A percentile compares a stretch with the other conserved stretches of the same genome.
phyloP scores from a whole-genome alignment of 139 green algal species.

The Chlamydomonas applanata region DNA sequence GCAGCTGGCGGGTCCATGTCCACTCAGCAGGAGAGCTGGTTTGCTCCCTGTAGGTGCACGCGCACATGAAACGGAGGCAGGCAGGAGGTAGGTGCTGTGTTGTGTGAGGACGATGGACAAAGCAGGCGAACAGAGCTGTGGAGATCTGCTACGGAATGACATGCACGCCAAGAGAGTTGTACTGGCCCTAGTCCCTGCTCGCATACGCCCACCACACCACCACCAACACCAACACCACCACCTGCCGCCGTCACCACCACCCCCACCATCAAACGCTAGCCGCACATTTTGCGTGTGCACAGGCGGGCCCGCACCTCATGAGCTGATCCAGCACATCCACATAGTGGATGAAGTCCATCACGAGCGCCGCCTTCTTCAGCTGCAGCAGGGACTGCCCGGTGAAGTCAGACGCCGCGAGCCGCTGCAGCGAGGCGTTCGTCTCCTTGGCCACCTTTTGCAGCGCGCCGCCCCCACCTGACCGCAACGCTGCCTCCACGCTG shows the following conservation, averaged over 20 bases:
- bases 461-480: not conserved
- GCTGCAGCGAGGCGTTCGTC: constrained; percentile 52
- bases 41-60: constrained; percentile 14
- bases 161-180: no score
- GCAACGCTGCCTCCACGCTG: constrained; percentile 12
- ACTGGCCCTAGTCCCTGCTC: no score
- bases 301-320: constrained; percentile 3
- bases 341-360: constrained; percentile 84
- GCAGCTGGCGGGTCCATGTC: constrained; percentile 73
- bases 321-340: constrained; percentile 73
- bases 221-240: no score
- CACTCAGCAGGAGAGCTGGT: constrained; percentile 47
- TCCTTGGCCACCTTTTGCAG: constrained; percentile 43
- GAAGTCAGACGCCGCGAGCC: constrained; percentile 56
- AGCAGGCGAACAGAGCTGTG: no score
- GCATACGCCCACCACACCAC: no score
- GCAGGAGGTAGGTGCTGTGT: no score
- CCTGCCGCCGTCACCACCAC: no score
- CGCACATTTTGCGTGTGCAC: not conserved
- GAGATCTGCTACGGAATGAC: no score
- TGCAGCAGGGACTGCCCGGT: constrained; percentile 62
- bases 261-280: not conserved
- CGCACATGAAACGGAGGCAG: no score
- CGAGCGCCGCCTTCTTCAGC: constrained; percentile 70
- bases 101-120: no score